phyloP scores from a whole-genome alignment of 228 moss, liverwort and hornwort species.

The Sphagnum fallax region DNA sequence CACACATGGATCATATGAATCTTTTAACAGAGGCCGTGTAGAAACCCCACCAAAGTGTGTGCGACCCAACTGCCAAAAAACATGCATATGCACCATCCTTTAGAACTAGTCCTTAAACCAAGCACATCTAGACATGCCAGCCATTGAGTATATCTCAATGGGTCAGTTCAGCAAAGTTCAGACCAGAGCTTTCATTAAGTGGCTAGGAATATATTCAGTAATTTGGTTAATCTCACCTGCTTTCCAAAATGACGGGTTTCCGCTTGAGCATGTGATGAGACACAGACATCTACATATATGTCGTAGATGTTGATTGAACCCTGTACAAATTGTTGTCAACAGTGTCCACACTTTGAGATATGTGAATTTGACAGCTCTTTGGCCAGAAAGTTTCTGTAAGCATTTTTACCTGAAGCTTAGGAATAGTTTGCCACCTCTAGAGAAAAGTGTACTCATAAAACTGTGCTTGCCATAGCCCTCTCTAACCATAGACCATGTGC shows the following conservation, averaged over 20 bases:
- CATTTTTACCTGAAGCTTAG: no score
- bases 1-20: slow-evolving; percentile 84
- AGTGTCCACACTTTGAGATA: no score
- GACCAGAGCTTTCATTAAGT: no score
- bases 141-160: no score
- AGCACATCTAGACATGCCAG: no score
- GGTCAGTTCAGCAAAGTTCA: no score
- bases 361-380: no score
- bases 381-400: no score
- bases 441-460: no score
- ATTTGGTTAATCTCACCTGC: slow-evolving; percentile 32
- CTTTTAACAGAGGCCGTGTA: slow-evolving; percentile 41
- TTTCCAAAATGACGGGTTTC: slow-evolving; percentile 79
- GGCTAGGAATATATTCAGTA: neutral
- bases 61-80: slow-evolving; percentile 26
- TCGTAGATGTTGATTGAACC: slow-evolving; percentile 90
- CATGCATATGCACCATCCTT: neutral
- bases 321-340: slow-evolving; percentile 15
- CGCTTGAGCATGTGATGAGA: slow-evolving; percentile 59
- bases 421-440: no score
- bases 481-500: no score
- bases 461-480: no score
- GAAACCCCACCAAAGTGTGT: slow-evolving; percentile 40
- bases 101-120: neutral
- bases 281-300: slow-evolving; percentile 83